phyloP scores from a whole-genome alignment of 2,329 filamentous ascomycete species.

The Penicillium janthinellum region DNA sequence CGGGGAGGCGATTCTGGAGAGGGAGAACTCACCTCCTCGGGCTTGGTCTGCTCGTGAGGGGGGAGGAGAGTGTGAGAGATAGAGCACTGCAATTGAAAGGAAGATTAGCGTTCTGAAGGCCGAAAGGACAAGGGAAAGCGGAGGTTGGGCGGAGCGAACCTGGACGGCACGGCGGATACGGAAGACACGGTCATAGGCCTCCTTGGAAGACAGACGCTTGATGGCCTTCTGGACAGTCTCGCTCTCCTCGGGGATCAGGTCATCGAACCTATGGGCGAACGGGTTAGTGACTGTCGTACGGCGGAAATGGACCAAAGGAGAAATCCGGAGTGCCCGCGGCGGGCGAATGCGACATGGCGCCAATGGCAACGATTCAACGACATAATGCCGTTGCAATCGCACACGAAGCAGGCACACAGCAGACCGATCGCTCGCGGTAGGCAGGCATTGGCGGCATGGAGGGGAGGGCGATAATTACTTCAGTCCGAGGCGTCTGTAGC shows the following conservation, averaged over 20 bases:
- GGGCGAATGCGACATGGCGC: conserved; percentile 15
- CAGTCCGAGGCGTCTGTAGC: conserved; percentile 90
- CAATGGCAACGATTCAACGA: conserved; percentile 5
- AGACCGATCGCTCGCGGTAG: conserved; percentile 16
- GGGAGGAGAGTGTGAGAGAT: conserved; percentile 67
- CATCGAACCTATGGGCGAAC: conserved; percentile 71
- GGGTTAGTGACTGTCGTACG: conserved; percentile 18
- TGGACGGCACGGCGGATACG: conserved; percentile 94
- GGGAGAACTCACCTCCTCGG: conserved; percentile 59
- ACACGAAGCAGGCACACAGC: neutral
- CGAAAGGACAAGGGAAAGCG: conserved; percentile 6
- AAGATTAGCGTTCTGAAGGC: conserved; percentile 24
- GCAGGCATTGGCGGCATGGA: conserved; percentile 14
- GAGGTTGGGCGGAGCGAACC: conserved; percentile 50
- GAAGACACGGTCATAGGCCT: conserved; percentile 95
- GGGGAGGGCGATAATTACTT: conserved; percentile 60
- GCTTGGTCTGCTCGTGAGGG: conserved; percentile 67
- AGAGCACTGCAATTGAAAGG: conserved; percentile 56
- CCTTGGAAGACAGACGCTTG: conserved; percentile 85
- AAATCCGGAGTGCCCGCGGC: conserved; percentile 19
- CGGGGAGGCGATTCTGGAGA: conserved; percentile 28
- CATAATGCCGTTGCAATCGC: neutral
- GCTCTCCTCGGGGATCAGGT: conserved; percentile 91
- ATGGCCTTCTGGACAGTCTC: conserved; percentile 83
- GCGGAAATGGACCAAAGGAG: conserved; percentile 7